phyloP scores from a whole-genome alignment of 179 eudicot genomes.

The Silene vulgaris region DNA sequence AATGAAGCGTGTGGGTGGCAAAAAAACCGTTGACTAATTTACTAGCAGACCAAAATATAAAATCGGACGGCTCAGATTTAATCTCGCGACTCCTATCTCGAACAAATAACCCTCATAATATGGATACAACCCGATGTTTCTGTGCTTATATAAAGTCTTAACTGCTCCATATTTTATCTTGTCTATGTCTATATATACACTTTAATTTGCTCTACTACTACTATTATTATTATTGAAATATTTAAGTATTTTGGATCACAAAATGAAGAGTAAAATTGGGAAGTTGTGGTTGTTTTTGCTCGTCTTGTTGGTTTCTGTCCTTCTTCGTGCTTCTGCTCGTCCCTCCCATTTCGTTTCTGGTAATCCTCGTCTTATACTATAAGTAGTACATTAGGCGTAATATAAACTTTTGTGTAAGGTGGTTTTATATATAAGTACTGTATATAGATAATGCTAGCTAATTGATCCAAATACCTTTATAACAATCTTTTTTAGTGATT shows the following conservation, averaged over 20 bases:
- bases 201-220: background rate
- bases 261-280: constrained; percentile 3
- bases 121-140: background rate
- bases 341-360: constrained; percentile 15
- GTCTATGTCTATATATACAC: background rate
- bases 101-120: constrained; percentile 2
- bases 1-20: constrained; percentile 13
- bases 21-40: constrained; percentile 26
- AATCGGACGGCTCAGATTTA: constrained; percentile 8
- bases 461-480: too few species aligned
- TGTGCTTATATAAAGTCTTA: constrained; percentile 17
- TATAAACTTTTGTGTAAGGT: too few species aligned
- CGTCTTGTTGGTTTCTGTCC: constrained; percentile 9
- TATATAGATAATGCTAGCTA: too few species aligned
- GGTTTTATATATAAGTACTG: too few species aligned
- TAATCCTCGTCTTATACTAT: background rate
- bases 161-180: background rate
- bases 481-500: too few species aligned
- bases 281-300: background rate
- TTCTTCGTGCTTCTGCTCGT: constrained; percentile 21
- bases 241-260: background rate
- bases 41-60: background rate
- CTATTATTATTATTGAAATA: background rate
- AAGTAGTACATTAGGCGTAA: too few species aligned
- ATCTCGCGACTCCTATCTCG: constrained; percentile 17